Conservation (phyloP, 164 flowering plant genomes). For the Akebia trifoliata region DNA sequence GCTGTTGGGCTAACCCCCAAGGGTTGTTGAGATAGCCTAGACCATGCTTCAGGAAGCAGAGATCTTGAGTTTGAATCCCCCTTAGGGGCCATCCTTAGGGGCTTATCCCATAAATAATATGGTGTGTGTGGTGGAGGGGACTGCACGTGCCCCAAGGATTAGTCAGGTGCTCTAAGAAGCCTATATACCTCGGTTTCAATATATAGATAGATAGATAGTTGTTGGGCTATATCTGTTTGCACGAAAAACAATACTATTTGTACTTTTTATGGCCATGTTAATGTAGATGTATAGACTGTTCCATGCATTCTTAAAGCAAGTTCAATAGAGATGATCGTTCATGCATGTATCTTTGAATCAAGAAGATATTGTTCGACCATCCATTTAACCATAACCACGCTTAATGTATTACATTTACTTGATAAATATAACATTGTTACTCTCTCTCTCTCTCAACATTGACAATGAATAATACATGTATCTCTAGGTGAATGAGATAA, state of each 20-base stretch:
- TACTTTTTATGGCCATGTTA: not conserved
- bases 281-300: not conserved
- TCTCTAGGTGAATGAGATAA: constrained; percentile 71
- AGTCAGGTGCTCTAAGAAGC: too few relatives aligned
- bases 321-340: not conserved
- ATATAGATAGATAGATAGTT: not conserved
- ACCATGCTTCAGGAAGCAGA: too few relatives aligned
- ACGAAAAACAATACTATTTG: not conserved
- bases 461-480: not conserved
- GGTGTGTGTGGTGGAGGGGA: too few relatives aligned
- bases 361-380: not conserved
- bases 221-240: not conserved
- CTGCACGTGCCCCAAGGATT: too few relatives aligned
- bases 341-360: not conserved
- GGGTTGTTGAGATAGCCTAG: too few relatives aligned
- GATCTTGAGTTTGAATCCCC: too few relatives aligned
- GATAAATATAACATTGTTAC: not conserved
- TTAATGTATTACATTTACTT: not conserved
- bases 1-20: too few relatives aligned
- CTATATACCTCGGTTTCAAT: too few relatives aligned
- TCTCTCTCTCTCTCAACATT: not conserved
- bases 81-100: too few relatives aligned
- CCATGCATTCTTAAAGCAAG: not conserved
- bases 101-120: too few relatives aligned
- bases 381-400: not conserved